Evolutionary conservation across 192 early-diverging fungal genomes (phyloP).

Genomic region (Lobosporangium transversale): DNA sequence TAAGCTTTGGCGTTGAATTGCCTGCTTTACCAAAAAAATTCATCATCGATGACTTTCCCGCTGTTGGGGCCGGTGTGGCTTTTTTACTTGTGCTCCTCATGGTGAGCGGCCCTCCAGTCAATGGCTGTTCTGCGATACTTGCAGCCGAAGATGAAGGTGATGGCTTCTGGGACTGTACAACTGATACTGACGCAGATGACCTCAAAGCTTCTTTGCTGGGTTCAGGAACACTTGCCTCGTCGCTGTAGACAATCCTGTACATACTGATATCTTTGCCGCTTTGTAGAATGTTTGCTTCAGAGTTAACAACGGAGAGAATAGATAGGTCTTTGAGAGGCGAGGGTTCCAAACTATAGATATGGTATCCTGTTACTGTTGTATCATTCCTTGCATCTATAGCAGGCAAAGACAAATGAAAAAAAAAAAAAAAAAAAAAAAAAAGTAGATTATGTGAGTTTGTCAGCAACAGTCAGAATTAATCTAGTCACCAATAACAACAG

Average conservation of each 20-base stretch:
- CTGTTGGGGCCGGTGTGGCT: not conserved
- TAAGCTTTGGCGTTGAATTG: constrained; percentile 7
- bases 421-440: too few relatives aligned
- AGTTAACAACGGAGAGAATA: constrained; percentile 26
- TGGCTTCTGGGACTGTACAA: not conserved
- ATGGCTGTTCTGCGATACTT: not conserved
- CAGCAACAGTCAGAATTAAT: too few relatives aligned
- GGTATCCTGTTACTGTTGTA: constrained; percentile 16
- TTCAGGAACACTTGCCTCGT: constrained; percentile 11
- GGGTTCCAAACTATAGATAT: constrained; percentile 46
- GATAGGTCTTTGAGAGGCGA: constrained; percentile 32
- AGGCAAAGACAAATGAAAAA: too few relatives aligned
- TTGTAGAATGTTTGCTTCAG: constrained; percentile 33
- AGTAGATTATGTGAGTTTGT: too few relatives aligned
- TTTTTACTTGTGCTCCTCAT: constrained; percentile 11
- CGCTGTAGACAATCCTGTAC: constrained; percentile 28
- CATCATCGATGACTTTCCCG: constrained; percentile 24
- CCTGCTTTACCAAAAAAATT: constrained; percentile 44
- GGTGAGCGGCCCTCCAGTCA: constrained; percentile 1
- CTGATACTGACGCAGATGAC: not conserved
- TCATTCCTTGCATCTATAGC: constrained; percentile 20
- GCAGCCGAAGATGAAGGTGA: not conserved
- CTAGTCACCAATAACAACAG: too few relatives aligned
- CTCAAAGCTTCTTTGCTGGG: not conserved
- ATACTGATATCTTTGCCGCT: constrained; percentile 39